Conservation (phyloP, 805 yeast species). For the Wickerhamia fluorescens region DNA sequence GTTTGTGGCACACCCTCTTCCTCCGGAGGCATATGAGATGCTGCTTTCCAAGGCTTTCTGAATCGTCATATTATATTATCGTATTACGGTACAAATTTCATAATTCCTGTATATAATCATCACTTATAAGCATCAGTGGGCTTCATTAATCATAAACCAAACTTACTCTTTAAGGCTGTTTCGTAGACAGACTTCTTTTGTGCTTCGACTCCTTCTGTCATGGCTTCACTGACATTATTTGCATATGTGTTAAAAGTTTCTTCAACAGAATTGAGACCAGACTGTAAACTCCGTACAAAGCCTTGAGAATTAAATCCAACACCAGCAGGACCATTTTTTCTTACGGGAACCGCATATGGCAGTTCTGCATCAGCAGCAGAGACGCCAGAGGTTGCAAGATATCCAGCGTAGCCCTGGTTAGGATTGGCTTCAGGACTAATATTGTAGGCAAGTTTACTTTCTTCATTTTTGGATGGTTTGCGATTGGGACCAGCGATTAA, state of each 20-base stretch:
- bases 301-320: constrained; percentile 35
- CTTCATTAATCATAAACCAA: no score
- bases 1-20: no score
- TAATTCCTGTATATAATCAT: neutral
- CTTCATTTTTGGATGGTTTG: constrained; percentile 51
- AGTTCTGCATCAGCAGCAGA: constrained; percentile 7
- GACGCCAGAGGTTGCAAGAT: constrained; percentile 10
- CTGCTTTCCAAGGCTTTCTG: no score
- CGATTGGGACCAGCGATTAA: constrained; percentile 73
- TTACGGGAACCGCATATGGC: constrained; percentile 43
- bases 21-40: no score
- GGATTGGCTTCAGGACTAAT: constrained; percentile 41
- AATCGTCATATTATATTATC: no score
- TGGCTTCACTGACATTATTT: constrained; percentile 42
- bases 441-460: constrained; percentile 46
- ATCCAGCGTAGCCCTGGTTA: constrained; percentile 23
- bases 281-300: constrained; percentile 40
- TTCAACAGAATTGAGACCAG: constrained; percentile 47
- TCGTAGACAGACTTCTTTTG: constrained; percentile 45
- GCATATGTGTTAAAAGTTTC: constrained; percentile 54
- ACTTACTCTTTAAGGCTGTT: constrained; percentile 45
- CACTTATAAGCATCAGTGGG: neutral
- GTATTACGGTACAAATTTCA: neutral
- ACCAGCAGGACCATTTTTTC: constrained; percentile 27
- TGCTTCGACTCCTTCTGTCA: constrained; percentile 45